Conservation (phyloP, 805 yeast genomes). For the Kurtzmaniella cleridarum region DNA sequence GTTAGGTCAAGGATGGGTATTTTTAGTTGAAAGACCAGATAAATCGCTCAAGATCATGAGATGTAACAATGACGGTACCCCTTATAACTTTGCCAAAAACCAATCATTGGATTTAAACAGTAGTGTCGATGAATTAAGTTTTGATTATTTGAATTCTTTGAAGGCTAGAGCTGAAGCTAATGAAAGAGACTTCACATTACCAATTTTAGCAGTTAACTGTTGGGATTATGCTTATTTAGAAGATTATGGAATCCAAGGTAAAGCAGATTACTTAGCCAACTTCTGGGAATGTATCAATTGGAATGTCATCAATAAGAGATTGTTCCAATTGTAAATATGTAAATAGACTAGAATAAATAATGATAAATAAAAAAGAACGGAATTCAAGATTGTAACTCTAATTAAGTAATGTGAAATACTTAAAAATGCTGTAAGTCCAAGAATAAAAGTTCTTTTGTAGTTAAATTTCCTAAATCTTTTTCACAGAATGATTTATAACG, state of each 20-base stretch:
- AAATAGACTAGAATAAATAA: constrained; percentile 4
- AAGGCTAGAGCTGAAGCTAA: constrained; percentile 35
- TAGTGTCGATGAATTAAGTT: constrained; percentile 54
- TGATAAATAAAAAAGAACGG: neutral
- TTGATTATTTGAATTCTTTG: constrained; percentile 38
- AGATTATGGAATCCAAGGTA: constrained; percentile 81
- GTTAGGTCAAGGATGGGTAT: constrained; percentile 73
- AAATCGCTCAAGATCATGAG: constrained; percentile 51
- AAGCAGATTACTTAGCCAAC: constrained; percentile 62
- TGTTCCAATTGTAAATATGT: constrained; percentile 31
- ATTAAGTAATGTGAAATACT: too few species aligned
- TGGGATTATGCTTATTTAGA: constrained; percentile 88
- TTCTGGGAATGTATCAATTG: constrained; percentile 81
- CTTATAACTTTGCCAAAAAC: constrained; percentile 62
- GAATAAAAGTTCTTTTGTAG: too few species aligned
- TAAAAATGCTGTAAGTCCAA: too few species aligned
- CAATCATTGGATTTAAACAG: constrained; percentile 76
- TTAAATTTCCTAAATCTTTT: too few species aligned
- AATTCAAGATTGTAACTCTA: too few species aligned
- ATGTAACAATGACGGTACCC: constrained; percentile 73
- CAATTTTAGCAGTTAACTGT: constrained; percentile 69
- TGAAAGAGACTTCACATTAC: constrained; percentile 60
- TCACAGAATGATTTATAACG: too few species aligned
- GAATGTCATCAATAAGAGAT: constrained; percentile 59
- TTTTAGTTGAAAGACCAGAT: constrained; percentile 59